Evolutionary conservation across 768 basidiomycete species (phyloP).

Genomic region (Cystobasidium tubakii): DNA sequence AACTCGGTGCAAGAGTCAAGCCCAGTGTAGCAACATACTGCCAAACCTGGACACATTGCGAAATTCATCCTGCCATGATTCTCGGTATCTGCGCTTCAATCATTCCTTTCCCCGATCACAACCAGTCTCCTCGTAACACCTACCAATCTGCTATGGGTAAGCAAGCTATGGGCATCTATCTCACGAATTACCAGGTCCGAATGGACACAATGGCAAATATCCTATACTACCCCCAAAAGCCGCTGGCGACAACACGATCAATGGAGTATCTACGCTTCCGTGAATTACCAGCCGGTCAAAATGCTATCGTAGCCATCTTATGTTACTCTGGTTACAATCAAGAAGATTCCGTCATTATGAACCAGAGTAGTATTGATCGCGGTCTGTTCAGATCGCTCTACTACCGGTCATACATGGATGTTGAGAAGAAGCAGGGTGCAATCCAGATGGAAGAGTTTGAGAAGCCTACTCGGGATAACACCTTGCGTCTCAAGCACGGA

Average conservation of each 20-base stretch:
- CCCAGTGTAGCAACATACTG: conserved; percentile 62
- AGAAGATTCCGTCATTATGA: conserved; percentile 99
- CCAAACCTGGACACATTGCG: conserved; percentile 96
- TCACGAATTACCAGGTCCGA: conserved; percentile 95
- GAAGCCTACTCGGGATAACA: conserved; percentile 86
- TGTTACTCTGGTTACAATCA: conserved; percentile 99
- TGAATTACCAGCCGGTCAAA: conserved; percentile 97
- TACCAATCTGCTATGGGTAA: conserved; percentile 99
- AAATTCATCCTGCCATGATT: conserved; percentile 99
- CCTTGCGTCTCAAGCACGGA: conserved; percentile 93
- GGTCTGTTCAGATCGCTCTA: conserved; percentile 98
- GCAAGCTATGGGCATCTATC: conserved; percentile 98
- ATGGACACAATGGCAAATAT: conserved; percentile 99
- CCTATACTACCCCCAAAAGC: conserved; percentile 97
- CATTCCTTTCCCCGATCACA: conserved; percentile 99
- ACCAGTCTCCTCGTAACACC: conserved; percentile 99
- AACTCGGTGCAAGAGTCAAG: conserved; percentile 82
- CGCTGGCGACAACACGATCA: conserved; percentile 93
- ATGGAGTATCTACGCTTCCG: conserved; percentile 99
- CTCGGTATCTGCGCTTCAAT: conserved; percentile 97
- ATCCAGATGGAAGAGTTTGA: conserved; percentile 92
- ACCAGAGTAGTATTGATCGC: conserved; percentile 95
- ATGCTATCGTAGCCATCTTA: conserved; percentile 94
- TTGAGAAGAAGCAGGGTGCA: conserved; percentile 92
- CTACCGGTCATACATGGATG: conserved; percentile 96